Conservation (phyloP, 78 protist genomes). For the Anaeramoeba flamelloides region DNA sequence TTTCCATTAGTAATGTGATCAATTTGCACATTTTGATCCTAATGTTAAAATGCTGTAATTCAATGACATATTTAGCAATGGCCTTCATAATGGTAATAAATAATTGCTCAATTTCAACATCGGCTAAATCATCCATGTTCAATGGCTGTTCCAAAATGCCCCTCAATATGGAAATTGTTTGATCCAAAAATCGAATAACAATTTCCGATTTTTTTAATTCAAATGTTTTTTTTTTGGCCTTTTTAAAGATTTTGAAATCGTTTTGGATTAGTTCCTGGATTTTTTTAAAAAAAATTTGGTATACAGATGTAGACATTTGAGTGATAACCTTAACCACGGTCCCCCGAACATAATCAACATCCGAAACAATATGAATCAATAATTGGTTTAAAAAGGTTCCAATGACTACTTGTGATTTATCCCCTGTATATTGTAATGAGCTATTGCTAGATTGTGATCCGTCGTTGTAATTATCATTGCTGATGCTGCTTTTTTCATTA, state of each 20-base stretch:
- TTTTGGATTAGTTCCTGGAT: too few relatives aligned
- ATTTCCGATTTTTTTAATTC: background rate
- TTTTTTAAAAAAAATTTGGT: background rate
- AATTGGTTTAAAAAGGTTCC: slow-evolving; percentile 19
- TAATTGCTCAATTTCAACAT: slow-evolving; percentile 23
- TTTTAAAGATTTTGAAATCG: background rate
- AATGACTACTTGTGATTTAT: slow-evolving; percentile 2
- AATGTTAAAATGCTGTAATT: slow-evolving; percentile 9
- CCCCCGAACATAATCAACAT: slow-evolving; percentile 27
- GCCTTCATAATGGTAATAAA: slow-evolving; percentile 14
- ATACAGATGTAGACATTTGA: background rate
- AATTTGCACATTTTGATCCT: slow-evolving; percentile 33
- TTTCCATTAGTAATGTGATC: slow-evolving; percentile 23
- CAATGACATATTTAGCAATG: slow-evolving; percentile 10
- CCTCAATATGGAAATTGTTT: slow-evolving; percentile 25
- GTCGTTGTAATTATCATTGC: background rate
- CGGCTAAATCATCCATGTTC: slow-evolving; percentile 23
- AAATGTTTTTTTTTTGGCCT: background rate
- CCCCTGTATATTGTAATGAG: background rate
- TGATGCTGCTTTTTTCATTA: too few relatives aligned
- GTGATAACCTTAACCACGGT: slow-evolving; percentile 7
- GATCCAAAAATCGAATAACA: slow-evolving; percentile 30
- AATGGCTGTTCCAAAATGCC: slow-evolving; percentile 22
- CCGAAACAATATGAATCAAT: slow-evolving; percentile 24
- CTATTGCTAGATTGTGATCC: background rate